These are phyloP conservation scores for Aegilops bicornis DNA, from an alignment of 176 grass and related monocot genomes.

Conservation along the genomic window DNA sequence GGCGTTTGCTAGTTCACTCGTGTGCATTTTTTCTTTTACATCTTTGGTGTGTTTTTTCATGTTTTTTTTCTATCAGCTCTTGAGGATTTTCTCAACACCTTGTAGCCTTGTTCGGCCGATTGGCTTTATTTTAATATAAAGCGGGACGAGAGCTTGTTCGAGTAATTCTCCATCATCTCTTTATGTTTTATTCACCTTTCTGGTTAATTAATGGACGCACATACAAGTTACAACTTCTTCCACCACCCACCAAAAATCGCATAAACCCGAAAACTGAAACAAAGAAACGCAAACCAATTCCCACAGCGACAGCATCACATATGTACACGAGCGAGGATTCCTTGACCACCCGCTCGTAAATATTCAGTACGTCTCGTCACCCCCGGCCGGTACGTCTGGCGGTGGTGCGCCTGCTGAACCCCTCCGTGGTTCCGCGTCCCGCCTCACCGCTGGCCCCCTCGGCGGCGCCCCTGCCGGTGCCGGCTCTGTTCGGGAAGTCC, in stretches of 20 bases:
- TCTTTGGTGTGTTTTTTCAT: too few relatives aligned
- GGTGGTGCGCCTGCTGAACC: slow-evolving; percentile 35
- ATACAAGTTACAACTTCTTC: slow-evolving; percentile 33
- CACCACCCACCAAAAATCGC: slow-evolving; percentile 13
- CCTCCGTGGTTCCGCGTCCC: background rate
- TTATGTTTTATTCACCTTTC: too few relatives aligned
- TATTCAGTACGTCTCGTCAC: background rate
- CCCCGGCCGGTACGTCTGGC: background rate
- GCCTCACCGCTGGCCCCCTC: background rate
- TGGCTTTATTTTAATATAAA: too few relatives aligned
- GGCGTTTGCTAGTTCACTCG: too few relatives aligned
- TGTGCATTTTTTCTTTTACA: too few relatives aligned
- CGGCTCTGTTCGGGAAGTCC: background rate
- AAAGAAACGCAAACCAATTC: background rate
- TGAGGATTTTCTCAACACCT: too few relatives aligned
- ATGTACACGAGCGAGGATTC: slow-evolving; percentile 7
- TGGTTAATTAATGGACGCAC: background rate
- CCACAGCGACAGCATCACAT: background rate
- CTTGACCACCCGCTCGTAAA: background rate
- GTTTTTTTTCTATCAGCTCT: too few relatives aligned
- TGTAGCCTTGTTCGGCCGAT: too few relatives aligned
- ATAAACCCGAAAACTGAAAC: background rate
- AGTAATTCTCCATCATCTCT: too few relatives aligned
- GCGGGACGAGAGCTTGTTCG: too few relatives aligned
- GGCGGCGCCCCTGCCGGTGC: background rate